phyloP scores from a whole-genome alignment of 176 grass and related monocot genomes.

The Urochloa ruziziensis region DNA sequence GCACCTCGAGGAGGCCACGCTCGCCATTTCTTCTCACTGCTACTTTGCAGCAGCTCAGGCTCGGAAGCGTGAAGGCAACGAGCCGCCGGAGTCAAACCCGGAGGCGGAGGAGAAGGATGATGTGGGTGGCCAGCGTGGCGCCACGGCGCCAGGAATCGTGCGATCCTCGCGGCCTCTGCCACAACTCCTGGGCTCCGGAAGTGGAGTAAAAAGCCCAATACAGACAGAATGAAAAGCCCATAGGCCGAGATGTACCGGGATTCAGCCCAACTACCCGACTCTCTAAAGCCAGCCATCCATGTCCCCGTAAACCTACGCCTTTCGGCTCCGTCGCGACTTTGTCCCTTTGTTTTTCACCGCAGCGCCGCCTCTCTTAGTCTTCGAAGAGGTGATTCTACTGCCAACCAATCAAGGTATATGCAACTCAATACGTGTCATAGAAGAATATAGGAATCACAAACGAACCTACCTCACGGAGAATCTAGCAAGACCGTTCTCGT shows the following conservation, averaged over 20 bases:
- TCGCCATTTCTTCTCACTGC: conserved; percentile 44
- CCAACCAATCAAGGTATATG: no score
- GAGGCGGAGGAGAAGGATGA: neutral
- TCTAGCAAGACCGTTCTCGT: no score
- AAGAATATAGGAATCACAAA: no score
- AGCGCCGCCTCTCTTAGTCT: no score
- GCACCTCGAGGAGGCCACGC: conserved; percentile 46
- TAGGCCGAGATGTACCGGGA: neutral
- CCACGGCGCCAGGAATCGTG: conserved; percentile 35
- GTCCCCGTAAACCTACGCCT: no score
- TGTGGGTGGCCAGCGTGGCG: conserved; percentile 24
- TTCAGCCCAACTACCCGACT: no score
- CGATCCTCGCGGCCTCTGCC: neutral
- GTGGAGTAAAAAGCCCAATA: neutral
- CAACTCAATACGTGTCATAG: no score
- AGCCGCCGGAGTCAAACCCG: neutral
- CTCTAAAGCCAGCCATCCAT: no score
- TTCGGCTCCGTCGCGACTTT: no score
- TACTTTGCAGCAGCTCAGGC: neutral
- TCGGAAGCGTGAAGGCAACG: neutral
- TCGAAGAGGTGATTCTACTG: no score
- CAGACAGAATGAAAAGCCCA: neutral
- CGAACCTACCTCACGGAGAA: no score
- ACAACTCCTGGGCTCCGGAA: neutral
- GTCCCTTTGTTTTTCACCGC: no score